Percentiles rank a stretch among this genome's conserved stretches.
These are phyloP conservation scores for Sphaerostilbella broomeana DNA, from an alignment of 2,329 filamentous ascomycete species.

Conservation along the genomic window DNA sequence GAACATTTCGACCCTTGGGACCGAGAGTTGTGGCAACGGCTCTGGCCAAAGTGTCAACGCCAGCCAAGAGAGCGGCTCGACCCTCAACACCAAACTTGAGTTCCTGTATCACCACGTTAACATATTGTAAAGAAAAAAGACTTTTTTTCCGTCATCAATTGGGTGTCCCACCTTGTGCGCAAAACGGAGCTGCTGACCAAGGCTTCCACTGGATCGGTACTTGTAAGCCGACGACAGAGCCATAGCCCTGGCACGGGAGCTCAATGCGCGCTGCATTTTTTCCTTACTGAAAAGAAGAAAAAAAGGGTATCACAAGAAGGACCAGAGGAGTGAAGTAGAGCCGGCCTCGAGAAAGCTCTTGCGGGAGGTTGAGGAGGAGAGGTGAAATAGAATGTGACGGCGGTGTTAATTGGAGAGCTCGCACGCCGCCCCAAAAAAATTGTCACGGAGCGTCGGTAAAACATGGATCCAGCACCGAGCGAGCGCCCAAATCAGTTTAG, in stretches of 20 bases:
- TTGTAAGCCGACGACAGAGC: conserved; percentile 66
- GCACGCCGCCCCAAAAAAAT: conserved; percentile 32
- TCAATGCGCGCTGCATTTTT: conserved; percentile 93
- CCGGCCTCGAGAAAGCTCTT: conserved; percentile 4
- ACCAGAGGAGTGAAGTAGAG: conserved; percentile 16
- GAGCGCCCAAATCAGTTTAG: conserved; percentile 27
- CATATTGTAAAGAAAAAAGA: conserved; percentile 26
- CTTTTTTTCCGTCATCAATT: conserved; percentile 11
- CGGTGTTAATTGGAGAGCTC: conserved; percentile 17
- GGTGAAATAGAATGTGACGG: conserved; percentile 17
- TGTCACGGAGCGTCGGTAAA: conserved; percentile 36
- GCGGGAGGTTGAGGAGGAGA: conserved; percentile 10
- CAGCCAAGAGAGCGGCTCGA: conserved; percentile 78
- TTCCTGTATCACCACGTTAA: conserved; percentile 52
- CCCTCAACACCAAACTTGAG: conserved; percentile 97
- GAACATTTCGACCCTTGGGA: conserved; percentile 95
- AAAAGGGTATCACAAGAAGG: conserved; percentile 23
- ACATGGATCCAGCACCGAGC: conserved; percentile 27
- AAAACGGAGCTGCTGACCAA: conserved; percentile 87
- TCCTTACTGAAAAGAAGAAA: conserved; percentile 24
- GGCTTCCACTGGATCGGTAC: conserved; percentile 56
- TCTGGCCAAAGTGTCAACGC: conserved; percentile 94
- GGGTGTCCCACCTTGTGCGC: conserved; percentile 76
- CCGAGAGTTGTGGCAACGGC: conserved; percentile 94
- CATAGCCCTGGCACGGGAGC: conserved; percentile 72